Evolutionary conservation across 1,139 yeast species (phyloP), one percentile per base, ranked within the genome.

Genomic region (Pneumocystis carinii): DNA sequence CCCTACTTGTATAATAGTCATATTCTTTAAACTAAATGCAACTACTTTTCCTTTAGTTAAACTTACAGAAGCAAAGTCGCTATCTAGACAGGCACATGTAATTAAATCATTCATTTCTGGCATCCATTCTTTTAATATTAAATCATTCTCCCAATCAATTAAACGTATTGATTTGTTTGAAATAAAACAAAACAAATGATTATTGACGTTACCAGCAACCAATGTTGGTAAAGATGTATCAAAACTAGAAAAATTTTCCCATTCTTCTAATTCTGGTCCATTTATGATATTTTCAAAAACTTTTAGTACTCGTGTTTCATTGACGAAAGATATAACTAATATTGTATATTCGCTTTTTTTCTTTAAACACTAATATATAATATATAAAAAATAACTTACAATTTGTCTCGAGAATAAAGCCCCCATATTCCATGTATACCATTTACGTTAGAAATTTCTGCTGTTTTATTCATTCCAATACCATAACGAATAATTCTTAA

Each of bases 401-500:
- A 7, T 17, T 17, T 17, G 19, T 41, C 24, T 41, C 19, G 53
- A 41, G 4, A 7, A n/a, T 58, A 59, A 19, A 64, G 56, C 10
- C 67, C 59, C 67, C 67, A 66, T 38, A 66, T 59, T 4, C 66
- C 67, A 15, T 64, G 59, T n/a, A 65, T 61, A 15, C 65, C 67
- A 6, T 41, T 27, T 10, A 64, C 32, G 17, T 41, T 62, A 12
- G 48, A 59, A 29, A 67, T 63, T 48, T 64, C 68, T 14, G 63
- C 66, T 41, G 29, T 41, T 6, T 66, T 64, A 12, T 61, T 64
- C 55, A 68, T 64, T 29, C 67, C 69, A 29, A 68, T 66, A 15
- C 69, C 69, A 27, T 67, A 62, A 15, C 65, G 65, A 27, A 68
- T 62, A 32, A 68, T 59, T 17, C 67, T 56, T 27, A 68, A 58